A percentile compares a stretch with the other conserved stretches of the same genome.
These are phyloP conservation scores for Conticribra weissflogii DNA, from an alignment of 108 stramenopile genomes.

Conservation along the genomic window DNA sequence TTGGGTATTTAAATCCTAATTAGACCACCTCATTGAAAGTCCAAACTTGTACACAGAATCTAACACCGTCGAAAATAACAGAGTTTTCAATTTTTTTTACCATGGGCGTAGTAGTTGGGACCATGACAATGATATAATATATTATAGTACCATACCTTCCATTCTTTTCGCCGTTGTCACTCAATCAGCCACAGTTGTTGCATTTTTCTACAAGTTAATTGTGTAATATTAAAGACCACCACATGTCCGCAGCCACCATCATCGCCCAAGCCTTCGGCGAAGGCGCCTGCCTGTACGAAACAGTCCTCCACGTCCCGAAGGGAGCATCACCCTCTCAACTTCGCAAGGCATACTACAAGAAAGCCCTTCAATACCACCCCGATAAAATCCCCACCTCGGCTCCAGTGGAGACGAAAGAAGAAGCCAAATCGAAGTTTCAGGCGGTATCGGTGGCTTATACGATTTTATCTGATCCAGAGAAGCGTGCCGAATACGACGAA, in stretches of 20 bases:
- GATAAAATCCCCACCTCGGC: constrained; percentile 57
- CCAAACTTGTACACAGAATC: too few species aligned
- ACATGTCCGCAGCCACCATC: constrained; percentile 46
- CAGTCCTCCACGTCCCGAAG: constrained; percentile 54
- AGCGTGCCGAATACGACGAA: constrained; percentile 64
- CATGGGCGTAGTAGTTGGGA: too few species aligned
- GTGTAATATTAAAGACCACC: too few species aligned
- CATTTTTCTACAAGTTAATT: too few species aligned
- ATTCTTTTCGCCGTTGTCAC: too few species aligned
- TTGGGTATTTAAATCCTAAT: too few species aligned
- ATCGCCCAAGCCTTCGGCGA: constrained; percentile 67
- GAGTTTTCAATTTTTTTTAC: too few species aligned
- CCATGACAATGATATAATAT: too few species aligned
- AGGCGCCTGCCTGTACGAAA: constrained; percentile 65
- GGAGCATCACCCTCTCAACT: constrained; percentile 62
- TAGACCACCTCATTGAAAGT: too few species aligned
- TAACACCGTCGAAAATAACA: too few species aligned
- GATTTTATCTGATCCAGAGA: constrained; percentile 41
- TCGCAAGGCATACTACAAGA: constrained; percentile 83
- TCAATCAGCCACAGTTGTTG: too few species aligned
- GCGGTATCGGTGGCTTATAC: constrained; percentile 53
- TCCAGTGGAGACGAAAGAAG: constrained; percentile 21
- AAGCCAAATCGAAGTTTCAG: constrained; percentile 48
- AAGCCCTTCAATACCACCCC: constrained; percentile 71
- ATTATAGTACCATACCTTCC: too few species aligned